Evolutionary conservation across 2,329 filamentous ascomycete genomes (phyloP).

Genomic region (Apiospora malaysiana): DNA sequence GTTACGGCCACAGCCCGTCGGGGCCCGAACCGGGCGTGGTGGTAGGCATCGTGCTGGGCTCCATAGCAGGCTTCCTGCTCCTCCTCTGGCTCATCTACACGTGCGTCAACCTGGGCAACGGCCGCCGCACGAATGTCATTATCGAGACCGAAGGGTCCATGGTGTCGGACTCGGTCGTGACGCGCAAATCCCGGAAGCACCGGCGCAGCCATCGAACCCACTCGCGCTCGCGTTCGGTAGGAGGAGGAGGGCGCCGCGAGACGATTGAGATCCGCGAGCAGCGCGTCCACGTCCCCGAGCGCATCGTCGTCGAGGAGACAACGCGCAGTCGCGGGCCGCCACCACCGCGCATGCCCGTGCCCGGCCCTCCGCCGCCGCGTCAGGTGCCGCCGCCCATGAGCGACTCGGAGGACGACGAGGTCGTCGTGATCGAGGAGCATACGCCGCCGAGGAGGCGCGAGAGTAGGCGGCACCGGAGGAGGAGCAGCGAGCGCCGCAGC

Average conservation of each 20-base stretch:
- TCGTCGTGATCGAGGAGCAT: conserved; percentile 45
- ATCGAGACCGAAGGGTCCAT: conserved; percentile 39
- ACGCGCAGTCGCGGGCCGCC: conserved; percentile 23
- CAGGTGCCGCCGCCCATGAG: conserved; percentile 35
- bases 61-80: conserved; percentile 48
- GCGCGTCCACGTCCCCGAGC: conserved; percentile 29
- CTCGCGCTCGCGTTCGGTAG: conserved; percentile 23
- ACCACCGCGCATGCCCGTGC: conserved; percentile 18
- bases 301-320: conserved; percentile 40
- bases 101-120: conserved; percentile 35
- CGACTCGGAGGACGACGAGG: conserved; percentile 42
- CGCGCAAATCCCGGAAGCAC: conserved; percentile 35
- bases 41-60: conserved; percentile 44
- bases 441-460: conserved; percentile 37
- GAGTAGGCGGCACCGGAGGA: conserved; percentile 31
- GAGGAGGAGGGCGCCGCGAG: conserved; percentile 29
- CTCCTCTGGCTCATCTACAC: conserved; percentile 38
- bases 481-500: conserved; percentile 35
- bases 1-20: conserved; percentile 50
- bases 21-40: conserved; percentile 42
- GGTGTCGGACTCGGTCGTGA: conserved; percentile 39
- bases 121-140: conserved; percentile 23
- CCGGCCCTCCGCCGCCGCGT: conserved; percentile 21
- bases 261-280: conserved; percentile 38
- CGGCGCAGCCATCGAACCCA: conserved; percentile 25